These are phyloP conservation scores for Termitomyces sp. DNA, from an alignment of 768 basidiomycete genomes.

Conservation along the genomic window DNA sequence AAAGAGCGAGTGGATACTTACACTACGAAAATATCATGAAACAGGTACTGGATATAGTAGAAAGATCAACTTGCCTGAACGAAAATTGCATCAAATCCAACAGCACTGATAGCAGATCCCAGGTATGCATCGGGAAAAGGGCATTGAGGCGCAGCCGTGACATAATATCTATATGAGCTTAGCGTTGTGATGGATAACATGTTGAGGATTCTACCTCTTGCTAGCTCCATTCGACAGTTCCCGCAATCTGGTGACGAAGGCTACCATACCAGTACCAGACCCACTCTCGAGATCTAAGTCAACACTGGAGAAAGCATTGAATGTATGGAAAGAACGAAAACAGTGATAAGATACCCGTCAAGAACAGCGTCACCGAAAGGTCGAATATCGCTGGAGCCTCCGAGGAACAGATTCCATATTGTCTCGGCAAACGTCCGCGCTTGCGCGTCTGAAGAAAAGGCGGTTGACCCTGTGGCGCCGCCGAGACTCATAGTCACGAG, in stretches of 20 bases:
- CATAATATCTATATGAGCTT: conserved; percentile 42
- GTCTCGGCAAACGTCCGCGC: conserved; percentile 55
- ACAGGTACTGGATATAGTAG: neutral
- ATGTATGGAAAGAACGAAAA: neutral
- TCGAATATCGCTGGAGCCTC: conserved; percentile 45
- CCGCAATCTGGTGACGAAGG: conserved; percentile 51
- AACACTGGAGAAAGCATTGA: conserved; percentile 26
- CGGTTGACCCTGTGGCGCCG: conserved; percentile 54
- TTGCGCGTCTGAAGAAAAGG: conserved; percentile 51
- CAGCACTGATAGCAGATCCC: conserved; percentile 51
- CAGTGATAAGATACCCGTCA: conserved; percentile 50
- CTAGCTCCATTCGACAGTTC: conserved; percentile 39
- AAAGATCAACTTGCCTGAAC: conserved; percentile 22
- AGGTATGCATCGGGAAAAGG: conserved; percentile 64
- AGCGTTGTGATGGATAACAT: neutral
- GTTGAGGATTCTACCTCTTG: conserved; percentile 37
- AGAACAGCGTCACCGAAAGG: conserved; percentile 69
- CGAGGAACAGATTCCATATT: conserved; percentile 71
- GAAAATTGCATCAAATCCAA: conserved; percentile 65
- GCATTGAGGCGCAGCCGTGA: conserved; percentile 62
- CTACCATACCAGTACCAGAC: conserved; percentile 35
- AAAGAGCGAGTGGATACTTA: conserved; percentile 3
- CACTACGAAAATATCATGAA: conserved; percentile 3
- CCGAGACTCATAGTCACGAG: conserved; percentile 52
- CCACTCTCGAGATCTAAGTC: conserved; percentile 75